Conservation (phyloP, 2,329 filamentous ascomycete genomes). For the Lasiodiplodia sp. region DNA sequence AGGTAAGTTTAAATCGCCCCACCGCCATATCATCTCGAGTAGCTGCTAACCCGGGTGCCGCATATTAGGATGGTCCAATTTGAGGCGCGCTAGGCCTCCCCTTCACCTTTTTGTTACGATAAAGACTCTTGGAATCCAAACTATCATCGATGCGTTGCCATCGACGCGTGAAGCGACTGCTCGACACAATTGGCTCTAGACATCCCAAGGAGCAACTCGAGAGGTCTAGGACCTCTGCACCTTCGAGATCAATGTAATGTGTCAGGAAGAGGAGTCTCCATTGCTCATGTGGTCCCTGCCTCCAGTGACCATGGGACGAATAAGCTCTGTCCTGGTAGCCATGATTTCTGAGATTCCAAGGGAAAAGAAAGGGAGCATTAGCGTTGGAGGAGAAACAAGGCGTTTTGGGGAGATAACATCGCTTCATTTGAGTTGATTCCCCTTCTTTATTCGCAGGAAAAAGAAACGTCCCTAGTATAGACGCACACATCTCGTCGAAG, state of each 20-base stretch:
- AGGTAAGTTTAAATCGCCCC: slow-evolving; percentile 66
- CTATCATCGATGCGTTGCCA: not conserved
- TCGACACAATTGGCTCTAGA: not conserved
- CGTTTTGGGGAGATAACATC: not conserved
- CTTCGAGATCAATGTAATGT: not conserved
- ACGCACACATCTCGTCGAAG: not conserved
- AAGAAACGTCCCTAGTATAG: not conserved
- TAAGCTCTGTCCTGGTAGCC: not conserved
- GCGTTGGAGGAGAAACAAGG: not conserved
- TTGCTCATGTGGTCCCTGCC: not conserved
- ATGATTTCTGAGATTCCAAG: not conserved
- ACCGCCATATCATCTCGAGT: not conserved
- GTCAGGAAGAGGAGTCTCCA: not conserved
- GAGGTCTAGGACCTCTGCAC: not conserved
- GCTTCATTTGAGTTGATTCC: not conserved
- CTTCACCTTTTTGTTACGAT: not conserved
- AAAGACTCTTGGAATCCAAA: not conserved
- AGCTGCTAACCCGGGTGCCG: not conserved
- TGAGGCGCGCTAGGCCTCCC: slow-evolving; percentile 75
- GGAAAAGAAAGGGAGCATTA: not conserved
- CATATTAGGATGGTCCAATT: slow-evolving; percentile 76
- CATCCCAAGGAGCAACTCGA: not conserved
- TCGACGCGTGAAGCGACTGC: not conserved
- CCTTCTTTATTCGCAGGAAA: not conserved
- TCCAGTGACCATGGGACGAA: not conserved